Evolutionary conservation across 2,329 filamentous ascomycete species (phyloP).

Genomic region (Stylonectria norvegica): DNA sequence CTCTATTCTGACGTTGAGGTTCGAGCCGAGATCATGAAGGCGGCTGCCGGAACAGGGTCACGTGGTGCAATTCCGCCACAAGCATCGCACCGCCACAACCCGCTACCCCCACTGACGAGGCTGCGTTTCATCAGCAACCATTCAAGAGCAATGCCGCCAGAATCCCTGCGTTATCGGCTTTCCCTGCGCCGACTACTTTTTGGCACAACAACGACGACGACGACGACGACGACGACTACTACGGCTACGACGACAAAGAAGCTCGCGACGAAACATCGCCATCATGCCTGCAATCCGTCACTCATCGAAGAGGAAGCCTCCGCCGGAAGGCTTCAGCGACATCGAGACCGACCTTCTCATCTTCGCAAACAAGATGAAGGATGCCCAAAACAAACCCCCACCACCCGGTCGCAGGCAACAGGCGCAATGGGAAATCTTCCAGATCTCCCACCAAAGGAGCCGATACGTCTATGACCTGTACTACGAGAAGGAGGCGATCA

Average conservation of each 20-base stretch:
- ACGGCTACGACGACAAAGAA: slow-evolving; percentile 2
- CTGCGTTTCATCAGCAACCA: slow-evolving; percentile 22
- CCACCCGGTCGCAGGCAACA: slow-evolving; percentile 81
- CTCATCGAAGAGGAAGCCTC: slow-evolving; percentile 73
- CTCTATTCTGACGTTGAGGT: slow-evolving; percentile 32
- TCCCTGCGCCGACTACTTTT: slow-evolving; percentile 6
- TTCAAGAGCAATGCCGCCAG: neutral
- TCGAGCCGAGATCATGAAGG: slow-evolving; percentile 28
- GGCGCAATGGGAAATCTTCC: slow-evolving; percentile 94
- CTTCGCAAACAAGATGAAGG: slow-evolving; percentile 89
- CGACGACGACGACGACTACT: neutral
- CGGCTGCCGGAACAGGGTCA: slow-evolving; percentile 19
- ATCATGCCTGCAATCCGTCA: slow-evolving; percentile 75
- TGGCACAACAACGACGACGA: no score
- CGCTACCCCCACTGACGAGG: slow-evolving; percentile 16
- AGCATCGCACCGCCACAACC: slow-evolving; percentile 17
- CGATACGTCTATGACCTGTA: slow-evolving; percentile 97
- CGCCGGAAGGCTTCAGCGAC: slow-evolving; percentile 81
- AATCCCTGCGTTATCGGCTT: slow-evolving; percentile 2
- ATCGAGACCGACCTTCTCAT: slow-evolving; percentile 84
- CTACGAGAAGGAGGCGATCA: slow-evolving; percentile 96
- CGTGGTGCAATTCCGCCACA: slow-evolving; percentile 28
- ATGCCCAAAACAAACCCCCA: slow-evolving; percentile 85
- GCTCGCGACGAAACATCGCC: neutral
- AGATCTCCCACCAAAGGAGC: slow-evolving; percentile 88